These are phyloP conservation scores for Boletus albobrunnescens DNA, from an alignment of 1,284 basidiomycete genomes.

Conservation along the genomic window DNA sequence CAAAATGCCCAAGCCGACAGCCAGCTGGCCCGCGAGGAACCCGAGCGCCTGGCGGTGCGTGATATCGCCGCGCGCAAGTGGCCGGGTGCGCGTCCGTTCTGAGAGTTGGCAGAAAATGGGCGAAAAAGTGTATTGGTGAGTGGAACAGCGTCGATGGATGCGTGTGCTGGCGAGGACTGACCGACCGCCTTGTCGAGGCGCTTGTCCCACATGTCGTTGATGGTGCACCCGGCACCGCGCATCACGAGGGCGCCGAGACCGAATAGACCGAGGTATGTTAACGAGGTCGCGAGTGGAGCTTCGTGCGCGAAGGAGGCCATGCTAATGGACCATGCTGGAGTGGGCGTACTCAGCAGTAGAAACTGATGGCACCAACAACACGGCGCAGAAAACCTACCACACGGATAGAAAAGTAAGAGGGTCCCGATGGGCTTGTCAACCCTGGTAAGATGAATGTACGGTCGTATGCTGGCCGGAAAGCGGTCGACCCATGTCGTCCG, in stretches of 20 bases:
- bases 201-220: slow-evolving; percentile 98
- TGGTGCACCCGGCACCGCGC: slow-evolving; percentile 98
- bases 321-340: slow-evolving; percentile 89
- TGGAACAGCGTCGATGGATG: no score
- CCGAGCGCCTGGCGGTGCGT: slow-evolving; percentile 72
- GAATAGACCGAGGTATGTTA: slow-evolving; percentile 81
- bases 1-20: slow-evolving; percentile 83
- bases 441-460: slow-evolving; percentile 84
- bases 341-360: background rate
- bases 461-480: slow-evolving; percentile 55
- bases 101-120: background rate
- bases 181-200: slow-evolving; percentile 90
- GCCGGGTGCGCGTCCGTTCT: slow-evolving; percentile 48
- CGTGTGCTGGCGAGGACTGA: slow-evolving; percentile 38
- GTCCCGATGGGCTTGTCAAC: slow-evolving; percentile 97
- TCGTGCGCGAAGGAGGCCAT: slow-evolving; percentile 83
- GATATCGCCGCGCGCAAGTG: slow-evolving; percentile 81
- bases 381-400: slow-evolving; percentile 53
- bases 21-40: slow-evolving; percentile 84
- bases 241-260: slow-evolving; percentile 90
- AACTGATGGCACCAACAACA: background rate
- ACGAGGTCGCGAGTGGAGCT: slow-evolving; percentile 59
- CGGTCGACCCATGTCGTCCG: slow-evolving; percentile 63
- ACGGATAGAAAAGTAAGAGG: slow-evolving; percentile 88
- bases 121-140: background rate